A percentile compares a stretch with the other conserved stretches of the same genome.
Conservation (phyloP, 2,329 filamentous ascomycete species). For the Cladosporium sp. region DNA sequence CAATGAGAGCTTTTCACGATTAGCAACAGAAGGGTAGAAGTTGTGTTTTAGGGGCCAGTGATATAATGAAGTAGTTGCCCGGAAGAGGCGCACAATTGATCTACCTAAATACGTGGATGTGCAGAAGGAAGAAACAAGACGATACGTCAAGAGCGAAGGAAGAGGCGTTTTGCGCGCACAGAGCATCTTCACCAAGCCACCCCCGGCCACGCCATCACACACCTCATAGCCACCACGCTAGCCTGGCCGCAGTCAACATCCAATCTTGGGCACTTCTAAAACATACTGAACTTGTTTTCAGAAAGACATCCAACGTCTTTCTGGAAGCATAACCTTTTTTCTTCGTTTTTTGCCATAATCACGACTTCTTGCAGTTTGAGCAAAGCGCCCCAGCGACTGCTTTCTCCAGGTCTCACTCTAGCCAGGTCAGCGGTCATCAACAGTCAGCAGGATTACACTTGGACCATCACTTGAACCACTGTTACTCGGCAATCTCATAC, state of each 20-base stretch:
- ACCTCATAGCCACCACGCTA: constrained; percentile 5
- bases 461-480: neutral
- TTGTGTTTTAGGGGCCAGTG: neutral
- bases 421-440: neutral
- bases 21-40: neutral
- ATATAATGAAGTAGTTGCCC: neutral
- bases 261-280: neutral
- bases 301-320: neutral
- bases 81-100: no score
- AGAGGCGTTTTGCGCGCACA: neutral
- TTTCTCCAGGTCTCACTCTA: neutral
- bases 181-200: constrained; percentile 1
- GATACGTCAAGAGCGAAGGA: neutral
- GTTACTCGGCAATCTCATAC: neutral
- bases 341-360: neutral
- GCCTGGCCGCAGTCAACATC: neutral
- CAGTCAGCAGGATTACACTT: neutral
- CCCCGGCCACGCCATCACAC: constrained; percentile 6
- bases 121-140: neutral
- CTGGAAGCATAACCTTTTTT: neutral
- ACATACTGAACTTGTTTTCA: neutral
- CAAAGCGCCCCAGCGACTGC: neutral
- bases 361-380: neutral
- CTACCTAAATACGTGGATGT: neutral
- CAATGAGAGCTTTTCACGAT: neutral